Conservation (phyloP, 352 stramenopile genomes). For the Pythium utonaiense region DNA sequence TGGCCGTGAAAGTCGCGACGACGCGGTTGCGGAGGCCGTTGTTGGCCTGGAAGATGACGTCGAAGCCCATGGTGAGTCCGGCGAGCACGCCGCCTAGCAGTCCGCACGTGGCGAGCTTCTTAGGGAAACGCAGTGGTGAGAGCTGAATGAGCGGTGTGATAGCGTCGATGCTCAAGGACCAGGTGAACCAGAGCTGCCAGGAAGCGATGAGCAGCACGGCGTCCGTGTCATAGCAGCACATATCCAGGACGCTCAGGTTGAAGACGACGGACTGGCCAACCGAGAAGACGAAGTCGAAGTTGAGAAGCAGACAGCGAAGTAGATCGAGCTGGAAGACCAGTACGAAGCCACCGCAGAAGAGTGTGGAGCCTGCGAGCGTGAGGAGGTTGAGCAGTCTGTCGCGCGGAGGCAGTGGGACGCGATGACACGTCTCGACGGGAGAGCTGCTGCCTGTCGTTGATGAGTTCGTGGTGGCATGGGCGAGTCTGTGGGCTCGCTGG, state of each 20-base stretch:
- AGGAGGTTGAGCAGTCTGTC: background rate
- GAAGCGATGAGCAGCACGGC: background rate
- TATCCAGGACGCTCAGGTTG: constrained; percentile 3
- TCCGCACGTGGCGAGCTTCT: background rate
- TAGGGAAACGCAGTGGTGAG: background rate
- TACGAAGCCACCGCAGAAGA: constrained; percentile 4
- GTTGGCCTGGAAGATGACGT: constrained; percentile 7
- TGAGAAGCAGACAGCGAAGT: constrained; percentile 5
- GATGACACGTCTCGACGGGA: background rate
- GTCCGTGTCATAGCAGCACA: constrained; percentile 6
- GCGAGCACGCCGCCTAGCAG: background rate
- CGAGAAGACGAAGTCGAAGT: constrained; percentile 16
- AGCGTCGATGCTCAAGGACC: constrained; percentile 10
- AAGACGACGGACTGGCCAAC: background rate
- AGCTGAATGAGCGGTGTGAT: constrained; percentile 9
- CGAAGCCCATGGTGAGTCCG: background rate
- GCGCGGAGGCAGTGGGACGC: background rate
- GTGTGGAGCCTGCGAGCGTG: background rate
- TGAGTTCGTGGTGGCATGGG: background rate
- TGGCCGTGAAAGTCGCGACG: background rate
- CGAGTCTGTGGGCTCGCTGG: background rate
- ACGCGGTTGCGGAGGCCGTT: constrained; percentile 8
- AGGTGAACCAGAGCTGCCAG: constrained; percentile 9
- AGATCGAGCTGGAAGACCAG: constrained; percentile 14
- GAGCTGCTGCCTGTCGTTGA: background rate